These are phyloP conservation scores for Rhynchospora pubera DNA, from an alignment of 176 grass and related monocot species.

Conservation along the genomic window DNA sequence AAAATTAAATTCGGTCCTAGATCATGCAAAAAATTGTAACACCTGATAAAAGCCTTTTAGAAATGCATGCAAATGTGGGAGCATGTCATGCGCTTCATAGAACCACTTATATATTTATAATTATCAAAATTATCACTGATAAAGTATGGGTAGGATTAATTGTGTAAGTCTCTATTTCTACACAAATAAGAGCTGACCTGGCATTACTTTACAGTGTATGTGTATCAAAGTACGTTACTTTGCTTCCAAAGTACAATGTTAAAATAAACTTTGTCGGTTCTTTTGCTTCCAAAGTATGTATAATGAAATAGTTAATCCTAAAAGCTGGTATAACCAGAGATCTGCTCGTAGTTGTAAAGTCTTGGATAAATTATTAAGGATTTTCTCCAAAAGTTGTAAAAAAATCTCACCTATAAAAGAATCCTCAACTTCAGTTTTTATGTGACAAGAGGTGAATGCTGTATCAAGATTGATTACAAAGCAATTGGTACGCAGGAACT, in stretches of 20 bases:
- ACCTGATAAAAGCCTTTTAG: background rate
- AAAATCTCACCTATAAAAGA: background rate
- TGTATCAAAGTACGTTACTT: background rate
- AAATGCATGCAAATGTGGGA: background rate
- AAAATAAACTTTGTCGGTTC: background rate
- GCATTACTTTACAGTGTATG: background rate
- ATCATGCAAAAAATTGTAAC: background rate
- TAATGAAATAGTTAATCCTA: background rate
- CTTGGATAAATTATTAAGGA: background rate
- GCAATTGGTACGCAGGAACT: no score
- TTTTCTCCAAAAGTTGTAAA: background rate
- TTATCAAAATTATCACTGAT: background rate
- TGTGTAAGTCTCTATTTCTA: background rate
- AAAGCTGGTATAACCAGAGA: background rate
- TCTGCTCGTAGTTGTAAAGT: constrained; percentile 6
- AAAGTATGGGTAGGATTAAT: no score
- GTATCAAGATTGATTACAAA: background rate
- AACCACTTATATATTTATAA: background rate
- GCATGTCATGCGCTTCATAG: background rate
- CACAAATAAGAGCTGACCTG: background rate
- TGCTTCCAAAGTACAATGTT: no score
- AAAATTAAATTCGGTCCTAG: background rate
- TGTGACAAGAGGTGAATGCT: no score
- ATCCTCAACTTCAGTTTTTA: no score
- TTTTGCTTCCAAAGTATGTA: background rate